These are phyloP conservation scores for Rhodotorula sp. DNA, from an alignment of 1,284 basidiomycete genomes.

Conservation along the genomic window DNA sequence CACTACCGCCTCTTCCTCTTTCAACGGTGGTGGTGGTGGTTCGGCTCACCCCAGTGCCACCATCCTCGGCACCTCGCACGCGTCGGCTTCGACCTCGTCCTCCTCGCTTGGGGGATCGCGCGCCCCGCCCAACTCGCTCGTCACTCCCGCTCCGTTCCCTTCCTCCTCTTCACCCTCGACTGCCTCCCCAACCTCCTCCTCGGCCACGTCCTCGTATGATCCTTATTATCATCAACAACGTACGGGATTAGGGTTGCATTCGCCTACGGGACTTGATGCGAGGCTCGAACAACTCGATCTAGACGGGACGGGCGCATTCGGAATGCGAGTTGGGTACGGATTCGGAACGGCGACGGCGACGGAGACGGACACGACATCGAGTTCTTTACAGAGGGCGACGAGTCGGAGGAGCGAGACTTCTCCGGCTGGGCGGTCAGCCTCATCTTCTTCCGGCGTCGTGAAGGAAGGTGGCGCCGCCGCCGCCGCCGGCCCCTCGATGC, in stretches of 20 bases:
- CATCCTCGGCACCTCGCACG: slow-evolving; percentile 17
- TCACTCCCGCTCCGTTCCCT: background rate
- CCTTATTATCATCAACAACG: background rate
- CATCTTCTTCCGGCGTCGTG: too few relatives aligned
- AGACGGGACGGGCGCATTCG: background rate
- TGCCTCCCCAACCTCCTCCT: background rate
- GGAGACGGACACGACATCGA: background rate
- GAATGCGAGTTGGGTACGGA: too few relatives aligned
- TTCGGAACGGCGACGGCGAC: background rate
- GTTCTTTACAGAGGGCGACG: background rate
- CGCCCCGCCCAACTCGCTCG: slow-evolving; percentile 8
- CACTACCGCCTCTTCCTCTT: slow-evolving; percentile 14
- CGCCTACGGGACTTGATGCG: background rate
- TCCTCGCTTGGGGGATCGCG: background rate
- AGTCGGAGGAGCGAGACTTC: background rate
- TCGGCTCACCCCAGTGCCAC: background rate
- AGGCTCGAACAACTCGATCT: slow-evolving; percentile 1
- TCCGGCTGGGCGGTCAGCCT: background rate
- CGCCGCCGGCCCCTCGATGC: too few relatives aligned
- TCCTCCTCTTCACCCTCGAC: background rate
- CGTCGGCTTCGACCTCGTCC: slow-evolving; percentile 5
- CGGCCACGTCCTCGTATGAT: background rate
- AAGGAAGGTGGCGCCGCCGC: too few relatives aligned
- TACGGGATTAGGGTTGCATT: background rate
- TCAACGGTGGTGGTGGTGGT: background rate